Percentiles rank a stretch among this genome's conserved stretches.
Conservation (phyloP, 352 stramenopile species). For the Stramenopiles sp. region DNA sequence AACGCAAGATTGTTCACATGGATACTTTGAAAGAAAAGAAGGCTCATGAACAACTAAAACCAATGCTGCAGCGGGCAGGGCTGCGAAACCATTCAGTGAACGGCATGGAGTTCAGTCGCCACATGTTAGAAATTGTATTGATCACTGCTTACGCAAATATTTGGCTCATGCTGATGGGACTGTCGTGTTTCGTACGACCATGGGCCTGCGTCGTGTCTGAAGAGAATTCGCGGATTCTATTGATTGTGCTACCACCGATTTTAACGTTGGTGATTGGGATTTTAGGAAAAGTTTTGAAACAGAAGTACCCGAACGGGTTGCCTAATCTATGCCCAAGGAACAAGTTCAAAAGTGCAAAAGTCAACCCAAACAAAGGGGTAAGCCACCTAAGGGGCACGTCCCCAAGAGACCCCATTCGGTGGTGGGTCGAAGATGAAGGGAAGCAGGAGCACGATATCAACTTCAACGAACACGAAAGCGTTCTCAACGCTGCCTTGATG, state of each 20-base stretch:
- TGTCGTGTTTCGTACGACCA: too few species aligned
- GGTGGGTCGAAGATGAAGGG: constrained; percentile 8
- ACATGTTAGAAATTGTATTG: too few species aligned
- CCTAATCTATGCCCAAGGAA: too few species aligned
- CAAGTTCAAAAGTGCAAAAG: constrained; percentile 11
- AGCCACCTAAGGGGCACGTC: background rate
- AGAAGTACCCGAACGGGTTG: too few species aligned
- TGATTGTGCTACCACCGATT: too few species aligned
- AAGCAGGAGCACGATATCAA: background rate
- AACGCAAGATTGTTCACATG: constrained; percentile 7
- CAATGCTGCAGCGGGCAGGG: background rate
- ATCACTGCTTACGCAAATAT: too few species aligned
- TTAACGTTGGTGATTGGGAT: too few species aligned
- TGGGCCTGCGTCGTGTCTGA: too few species aligned
- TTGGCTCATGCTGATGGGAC: too few species aligned
- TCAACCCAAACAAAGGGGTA: background rate
- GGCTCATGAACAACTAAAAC: constrained; percentile 10
- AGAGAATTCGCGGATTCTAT: too few species aligned
- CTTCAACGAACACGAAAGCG: constrained; percentile 1
- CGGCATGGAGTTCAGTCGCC: too few species aligned
- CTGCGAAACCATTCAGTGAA: background rate
- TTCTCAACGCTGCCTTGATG: background rate
- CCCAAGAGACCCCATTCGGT: background rate
- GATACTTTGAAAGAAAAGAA: constrained; percentile 5
- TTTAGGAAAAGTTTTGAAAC: too few species aligned